These are phyloP conservation scores for Royoungia palumana DNA, from an alignment of 768 basidiomycete species.

Conservation along the genomic window DNA sequence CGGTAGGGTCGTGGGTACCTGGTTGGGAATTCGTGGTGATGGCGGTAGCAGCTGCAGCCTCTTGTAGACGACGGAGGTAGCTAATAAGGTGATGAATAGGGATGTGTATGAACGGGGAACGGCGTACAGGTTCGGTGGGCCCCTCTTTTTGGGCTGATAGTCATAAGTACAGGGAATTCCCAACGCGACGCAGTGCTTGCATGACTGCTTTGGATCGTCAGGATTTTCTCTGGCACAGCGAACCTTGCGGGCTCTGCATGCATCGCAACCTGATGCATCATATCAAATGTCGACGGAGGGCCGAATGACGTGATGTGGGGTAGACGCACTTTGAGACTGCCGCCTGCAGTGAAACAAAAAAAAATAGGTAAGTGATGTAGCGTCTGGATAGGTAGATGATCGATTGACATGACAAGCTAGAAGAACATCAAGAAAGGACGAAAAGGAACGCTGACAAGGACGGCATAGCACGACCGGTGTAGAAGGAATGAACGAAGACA, in stretches of 20 bases:
- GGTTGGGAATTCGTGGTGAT: constrained; percentile 32
- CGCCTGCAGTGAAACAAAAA: constrained; percentile 49
- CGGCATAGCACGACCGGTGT: neutral
- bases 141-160: constrained; percentile 91
- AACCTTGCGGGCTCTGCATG: constrained; percentile 83
- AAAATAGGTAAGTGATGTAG: constrained; percentile 33
- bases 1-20: constrained; percentile 35
- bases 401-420: constrained; percentile 36
- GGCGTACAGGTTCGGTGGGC: constrained; percentile 85
- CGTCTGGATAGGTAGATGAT: constrained; percentile 19
- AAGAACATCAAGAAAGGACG: constrained; percentile 7
- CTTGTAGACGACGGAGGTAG: constrained; percentile 77
- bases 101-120: neutral
- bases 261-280: constrained; percentile 66
- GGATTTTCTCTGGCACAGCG: constrained; percentile 78
- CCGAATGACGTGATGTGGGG: constrained; percentile 23
- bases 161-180: constrained; percentile 86
- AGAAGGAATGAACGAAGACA: constrained; percentile 13
- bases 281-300: constrained; percentile 20
- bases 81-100: constrained; percentile 33
- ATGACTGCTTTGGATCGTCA: constrained; percentile 71
- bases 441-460: neutral
- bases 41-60: constrained; percentile 54
- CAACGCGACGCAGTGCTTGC: constrained; percentile 84
- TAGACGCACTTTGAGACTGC: constrained; percentile 73